Evolutionary conservation across 441 rosid species (phyloP).

Genomic region (Erodium trifolium): DNA sequence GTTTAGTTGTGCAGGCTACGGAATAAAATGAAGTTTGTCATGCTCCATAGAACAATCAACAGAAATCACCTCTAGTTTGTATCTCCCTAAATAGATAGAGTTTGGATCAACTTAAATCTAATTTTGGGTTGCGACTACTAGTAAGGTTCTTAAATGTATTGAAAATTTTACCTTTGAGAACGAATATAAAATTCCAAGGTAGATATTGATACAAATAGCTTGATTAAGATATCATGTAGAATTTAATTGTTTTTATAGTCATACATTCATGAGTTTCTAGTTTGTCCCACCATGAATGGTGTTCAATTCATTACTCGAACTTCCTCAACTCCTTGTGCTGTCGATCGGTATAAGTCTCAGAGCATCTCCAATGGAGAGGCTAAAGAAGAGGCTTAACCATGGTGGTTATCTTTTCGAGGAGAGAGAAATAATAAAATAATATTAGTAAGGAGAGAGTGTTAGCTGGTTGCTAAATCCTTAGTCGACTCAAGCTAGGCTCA

Average conservation of each 20-base stretch:
- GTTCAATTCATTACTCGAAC: background rate
- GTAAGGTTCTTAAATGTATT: background rate
- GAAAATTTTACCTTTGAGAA: background rate
- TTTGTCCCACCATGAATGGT: background rate
- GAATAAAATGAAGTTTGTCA: background rate
- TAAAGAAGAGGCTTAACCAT: too few species aligned
- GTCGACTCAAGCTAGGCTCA: too few species aligned
- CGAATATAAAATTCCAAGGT: background rate
- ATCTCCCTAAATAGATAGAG: too few species aligned
- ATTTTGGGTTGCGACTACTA: background rate
- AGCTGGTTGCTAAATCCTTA: too few species aligned
- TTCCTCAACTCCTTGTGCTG: background rate
- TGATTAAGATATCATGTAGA: background rate
- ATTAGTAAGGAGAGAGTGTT: too few species aligned
- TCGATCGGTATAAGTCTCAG: background rate
- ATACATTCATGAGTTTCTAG: too few species aligned
- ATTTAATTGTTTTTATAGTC: too few species aligned
- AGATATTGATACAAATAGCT: background rate
- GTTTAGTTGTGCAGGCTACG: background rate
- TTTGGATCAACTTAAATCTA: background rate
- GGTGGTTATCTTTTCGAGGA: too few species aligned
- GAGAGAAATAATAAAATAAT: too few species aligned
- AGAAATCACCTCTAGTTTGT: background rate
- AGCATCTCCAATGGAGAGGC: too few species aligned
- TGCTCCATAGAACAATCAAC: background rate